Evolutionary conservation across 257 asterid species (phyloP), one percentile per base, ranked within the genome.

Genomic region (Plantago ovata): DNA sequence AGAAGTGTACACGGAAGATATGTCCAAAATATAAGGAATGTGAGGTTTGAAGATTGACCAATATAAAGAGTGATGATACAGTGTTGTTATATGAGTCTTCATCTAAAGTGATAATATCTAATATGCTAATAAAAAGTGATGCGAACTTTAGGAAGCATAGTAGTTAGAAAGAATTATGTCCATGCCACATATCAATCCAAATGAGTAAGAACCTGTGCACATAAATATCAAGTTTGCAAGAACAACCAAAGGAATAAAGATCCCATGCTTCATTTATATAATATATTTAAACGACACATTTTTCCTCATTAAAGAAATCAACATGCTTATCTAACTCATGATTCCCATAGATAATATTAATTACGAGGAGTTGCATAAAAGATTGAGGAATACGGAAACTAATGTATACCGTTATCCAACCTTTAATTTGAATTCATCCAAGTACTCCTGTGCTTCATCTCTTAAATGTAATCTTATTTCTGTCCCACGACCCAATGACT

Each of bases 401-500:
- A 40, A 10, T 7, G 9, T 39, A 64, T 16, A 50, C 4, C 4
- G 51, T 41, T 36, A 22, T 49, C 81, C 41, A 58, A 89, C 97
- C 97, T 89, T 89, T 57, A 89, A 63, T 69, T 89, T 89, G 75
- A 1, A 63, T 71, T 89, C 91, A 23, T 89, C 91, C 81, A 83
- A 67, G 79, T 89, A 89, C 75, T 89, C 97, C 36, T 83, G 89
- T 3, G 97, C 92, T 72, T 89, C 97, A 73, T 89, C 95, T 62
- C 95, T 77, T 22, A 89, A 87, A 64, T 89, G 95, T 79, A 89
- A 71, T 69, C 92, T 85, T 62, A 85, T 86, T 74, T 85, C 97
- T 15, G 95, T 83, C 62, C 97, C 97, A 61, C 95, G 95, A n/a
- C 95, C 97, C 68, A 89, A 94, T 38, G 97, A 94, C 70, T 89